Conservation (phyloP, 768 basidiomycete species). For the Leucosporidium yakuticum region DNA sequence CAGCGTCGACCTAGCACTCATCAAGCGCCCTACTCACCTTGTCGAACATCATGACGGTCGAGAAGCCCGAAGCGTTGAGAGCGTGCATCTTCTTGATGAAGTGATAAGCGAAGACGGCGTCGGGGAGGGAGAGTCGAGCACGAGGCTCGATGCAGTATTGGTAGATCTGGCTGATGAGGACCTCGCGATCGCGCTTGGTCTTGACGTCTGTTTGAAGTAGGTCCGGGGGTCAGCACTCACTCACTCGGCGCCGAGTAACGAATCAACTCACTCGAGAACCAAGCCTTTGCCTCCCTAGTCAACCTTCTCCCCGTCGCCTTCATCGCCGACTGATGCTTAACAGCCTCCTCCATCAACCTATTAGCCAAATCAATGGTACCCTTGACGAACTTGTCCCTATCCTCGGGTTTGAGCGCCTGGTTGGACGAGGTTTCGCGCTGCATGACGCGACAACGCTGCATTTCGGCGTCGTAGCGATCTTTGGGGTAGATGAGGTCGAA, state of each 20-base stretch:
- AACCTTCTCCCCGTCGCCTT: slow-evolving; percentile 45
- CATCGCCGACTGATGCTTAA: slow-evolving; percentile 17
- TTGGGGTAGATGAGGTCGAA: slow-evolving; percentile 79
- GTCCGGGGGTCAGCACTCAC: no score
- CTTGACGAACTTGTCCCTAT: slow-evolving; percentile 16
- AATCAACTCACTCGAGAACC: slow-evolving; percentile 17
- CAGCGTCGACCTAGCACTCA: not conserved
- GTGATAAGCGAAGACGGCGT: slow-evolving; percentile 88
- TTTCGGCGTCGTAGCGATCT: slow-evolving; percentile 72
- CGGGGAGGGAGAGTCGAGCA: slow-evolving; percentile 87
- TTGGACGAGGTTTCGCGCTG: slow-evolving; percentile 43
- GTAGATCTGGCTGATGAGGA: slow-evolving; percentile 53
- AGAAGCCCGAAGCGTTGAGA: slow-evolving; percentile 82
- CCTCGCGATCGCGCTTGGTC: slow-evolving; percentile 48
- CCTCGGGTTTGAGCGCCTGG: slow-evolving; percentile 11
- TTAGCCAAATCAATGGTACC: slow-evolving; percentile 14
- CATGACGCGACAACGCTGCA: slow-evolving; percentile 45
- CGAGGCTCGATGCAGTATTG: slow-evolving; percentile 92
- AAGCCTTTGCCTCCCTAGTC: slow-evolving; percentile 27
- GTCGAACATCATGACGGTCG: slow-evolving; percentile 76
- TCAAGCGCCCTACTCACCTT: slow-evolving; percentile 51
- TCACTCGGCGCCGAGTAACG: slow-evolving; percentile 18
- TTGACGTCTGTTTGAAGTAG: not conserved
- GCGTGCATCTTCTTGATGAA: slow-evolving; percentile 82
- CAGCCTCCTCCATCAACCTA: slow-evolving; percentile 19